Conservation (phyloP, 1,139 yeast species). For the Debaryomyces robertsiae region DNA sequence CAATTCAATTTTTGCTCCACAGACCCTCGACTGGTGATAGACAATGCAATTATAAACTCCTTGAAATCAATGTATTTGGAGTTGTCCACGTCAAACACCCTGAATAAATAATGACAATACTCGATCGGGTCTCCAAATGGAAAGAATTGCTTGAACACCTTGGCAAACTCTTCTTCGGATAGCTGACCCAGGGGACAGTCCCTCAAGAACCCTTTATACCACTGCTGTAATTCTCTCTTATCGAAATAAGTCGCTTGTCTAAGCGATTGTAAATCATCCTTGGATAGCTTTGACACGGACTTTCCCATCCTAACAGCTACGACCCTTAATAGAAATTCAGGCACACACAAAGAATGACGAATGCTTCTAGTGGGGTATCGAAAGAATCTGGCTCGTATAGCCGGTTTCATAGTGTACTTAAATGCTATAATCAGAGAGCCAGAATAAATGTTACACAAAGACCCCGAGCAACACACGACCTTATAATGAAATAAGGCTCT, state of each 20-base stretch:
- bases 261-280: conserved; percentile 83
- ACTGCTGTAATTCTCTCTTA: conserved; percentile 91
- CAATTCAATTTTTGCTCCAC: conserved; percentile 83
- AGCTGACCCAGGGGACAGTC: conserved; percentile 94
- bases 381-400: too few relatives aligned
- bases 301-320: conserved; percentile 69
- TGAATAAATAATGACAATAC: conserved; percentile 85
- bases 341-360: too few relatives aligned
- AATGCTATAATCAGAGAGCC: background rate
- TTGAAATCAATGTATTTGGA: conserved; percentile 86
- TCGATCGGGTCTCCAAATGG: conserved; percentile 98
- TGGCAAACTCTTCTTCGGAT: conserved; percentile 83
- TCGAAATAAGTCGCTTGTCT: conserved; percentile 90
- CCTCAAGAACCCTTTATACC: conserved; percentile 94
- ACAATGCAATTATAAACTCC: conserved; percentile 87
- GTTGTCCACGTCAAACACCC: conserved; percentile 83
- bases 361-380: too few relatives aligned
- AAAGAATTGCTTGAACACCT: conserved; percentile 92
- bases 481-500: background rate
- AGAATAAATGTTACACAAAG: conserved; percentile 4
- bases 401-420: background rate
- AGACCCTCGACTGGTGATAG: conserved; percentile 87
- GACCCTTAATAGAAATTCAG: background rate
- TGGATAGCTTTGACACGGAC: conserved; percentile 88
- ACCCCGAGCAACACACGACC: background rate